Percentiles rank a stretch among this genome's conserved stretches.
Evolutionary conservation across 306 rosid genomes (phyloP).

Genomic region (Fragaria nilgerrensis): DNA sequence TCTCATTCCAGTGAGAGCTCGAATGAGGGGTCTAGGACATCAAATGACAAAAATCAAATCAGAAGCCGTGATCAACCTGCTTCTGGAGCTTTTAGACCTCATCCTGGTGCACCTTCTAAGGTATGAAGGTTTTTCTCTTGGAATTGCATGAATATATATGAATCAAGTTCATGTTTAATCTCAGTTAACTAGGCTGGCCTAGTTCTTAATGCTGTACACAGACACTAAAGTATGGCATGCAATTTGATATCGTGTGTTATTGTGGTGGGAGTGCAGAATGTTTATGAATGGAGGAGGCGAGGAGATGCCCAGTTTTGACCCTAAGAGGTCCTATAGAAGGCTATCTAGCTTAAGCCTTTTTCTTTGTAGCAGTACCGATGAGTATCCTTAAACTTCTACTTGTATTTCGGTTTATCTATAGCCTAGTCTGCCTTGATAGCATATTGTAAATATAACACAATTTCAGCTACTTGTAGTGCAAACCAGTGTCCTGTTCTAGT

Average conservation of each 20-base stretch:
- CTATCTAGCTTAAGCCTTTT: neutral
- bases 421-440: neutral
- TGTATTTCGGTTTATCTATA: neutral
- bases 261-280: neutral
- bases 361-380: neutral
- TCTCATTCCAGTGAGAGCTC: slow-evolving; percentile 23
- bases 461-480: neutral
- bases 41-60: slow-evolving; percentile 29
- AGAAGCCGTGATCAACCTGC: slow-evolving; percentile 25
- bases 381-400: neutral
- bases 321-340: neutral
- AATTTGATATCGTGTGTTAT: neutral
- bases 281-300: neutral
- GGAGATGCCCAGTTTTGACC: neutral
- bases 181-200: neutral
- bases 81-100: slow-evolving; percentile 29
- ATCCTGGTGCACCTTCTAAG: slow-evolving; percentile 47
- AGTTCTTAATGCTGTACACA: neutral
- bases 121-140: slow-evolving; percentile 29
- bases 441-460: neutral
- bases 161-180: neutral
- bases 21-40: slow-evolving; percentile 22
- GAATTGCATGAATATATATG: neutral
- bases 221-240: neutral
- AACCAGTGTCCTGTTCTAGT: neutral